Conservation (phyloP, 208 protist genomes). For the Tetramitus jugosus region DNA sequence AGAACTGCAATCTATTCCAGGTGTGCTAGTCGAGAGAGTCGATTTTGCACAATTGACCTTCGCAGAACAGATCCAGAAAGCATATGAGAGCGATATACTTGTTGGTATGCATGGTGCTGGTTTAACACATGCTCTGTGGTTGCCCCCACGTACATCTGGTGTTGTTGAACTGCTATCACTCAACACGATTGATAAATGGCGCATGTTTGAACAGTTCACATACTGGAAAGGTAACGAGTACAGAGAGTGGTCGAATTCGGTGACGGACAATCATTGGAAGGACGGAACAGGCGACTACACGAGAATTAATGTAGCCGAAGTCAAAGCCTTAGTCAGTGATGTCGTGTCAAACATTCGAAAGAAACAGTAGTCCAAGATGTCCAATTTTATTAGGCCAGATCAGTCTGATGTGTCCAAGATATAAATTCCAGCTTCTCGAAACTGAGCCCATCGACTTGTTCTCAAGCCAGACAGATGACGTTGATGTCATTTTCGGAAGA, state of each 20-base stretch:
- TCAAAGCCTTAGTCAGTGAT: too few species aligned
- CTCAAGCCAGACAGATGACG: too few species aligned
- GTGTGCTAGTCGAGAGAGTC: neutral
- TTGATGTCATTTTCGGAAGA: too few species aligned
- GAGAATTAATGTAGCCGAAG: too few species aligned
- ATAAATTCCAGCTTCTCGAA: too few species aligned
- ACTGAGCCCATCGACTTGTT: too few species aligned
- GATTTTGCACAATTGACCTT: neutral
- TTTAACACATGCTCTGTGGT: neutral
- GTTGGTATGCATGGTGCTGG: conserved; percentile 12
- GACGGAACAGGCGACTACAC: too few species aligned
- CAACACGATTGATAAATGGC: neutral
- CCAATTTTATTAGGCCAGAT: too few species aligned
- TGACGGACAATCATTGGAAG: too few species aligned
- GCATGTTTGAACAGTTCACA: neutral
- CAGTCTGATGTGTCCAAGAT: too few species aligned
- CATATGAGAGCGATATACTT: neutral
- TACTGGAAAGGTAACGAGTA: neutral
- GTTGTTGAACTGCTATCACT: neutral
- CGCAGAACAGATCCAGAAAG: conserved; percentile 10
- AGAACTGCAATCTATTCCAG: neutral
- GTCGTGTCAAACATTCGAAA: too few species aligned
- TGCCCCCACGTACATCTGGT: neutral
- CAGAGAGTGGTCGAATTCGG: neutral
- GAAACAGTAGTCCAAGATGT: too few species aligned